Evolutionary conservation across 1,284 basidiomycete genomes (phyloP), one percentile per base, ranked within the genome.

Genomic region (Hypsizygus ulmarius): DNA sequence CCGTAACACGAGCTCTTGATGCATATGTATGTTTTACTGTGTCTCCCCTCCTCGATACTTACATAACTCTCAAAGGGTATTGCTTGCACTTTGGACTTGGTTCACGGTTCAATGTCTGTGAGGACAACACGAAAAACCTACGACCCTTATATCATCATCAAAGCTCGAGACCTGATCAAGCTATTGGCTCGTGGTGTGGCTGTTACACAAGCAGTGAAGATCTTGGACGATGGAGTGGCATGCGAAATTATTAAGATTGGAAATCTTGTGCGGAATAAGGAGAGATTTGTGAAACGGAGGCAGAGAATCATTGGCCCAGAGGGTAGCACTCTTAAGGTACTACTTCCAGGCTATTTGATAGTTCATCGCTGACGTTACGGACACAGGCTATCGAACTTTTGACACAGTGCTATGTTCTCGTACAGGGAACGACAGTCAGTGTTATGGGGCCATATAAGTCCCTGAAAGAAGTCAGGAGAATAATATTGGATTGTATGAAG

Each of bases 171-270:
- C 68, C 77, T 99, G 74, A 84, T 99, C 63, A 98, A 98, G 67
- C 80, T 99, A 1, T 79, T 99, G 12, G 93, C 95, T 28, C 83
- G 96, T 61, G 92, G 92, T 42, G 96, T 99, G 9, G 82, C 90
- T 1, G 64, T 87, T 15, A 79, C 74, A 3, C 89, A 98, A 68
- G 95, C 94, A 0, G 81, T 91, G 45, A 95, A 94, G 66, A 86
- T 98, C 42, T 70, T 99, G 44, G 88, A 97, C 53, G 96, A 99
- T 65, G 81, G 81, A 42, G 78, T 91, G 27, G 92, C 93, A 2
- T 97, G 93, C 66, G 96, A 99, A 66, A 94, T 99, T 53, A 97
- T 99, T 67, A 98, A 99, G 72, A 97, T 99, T 54, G 95, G 95
- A 12, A 95, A 82, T 58, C 66, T 97, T 39, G 90, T 99, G 15